A percentile compares a stretch with the other conserved stretches of the same genome.
phyloP scores from a whole-genome alignment of 179 eudicot genomes.

The Gypsophila paniculata region DNA sequence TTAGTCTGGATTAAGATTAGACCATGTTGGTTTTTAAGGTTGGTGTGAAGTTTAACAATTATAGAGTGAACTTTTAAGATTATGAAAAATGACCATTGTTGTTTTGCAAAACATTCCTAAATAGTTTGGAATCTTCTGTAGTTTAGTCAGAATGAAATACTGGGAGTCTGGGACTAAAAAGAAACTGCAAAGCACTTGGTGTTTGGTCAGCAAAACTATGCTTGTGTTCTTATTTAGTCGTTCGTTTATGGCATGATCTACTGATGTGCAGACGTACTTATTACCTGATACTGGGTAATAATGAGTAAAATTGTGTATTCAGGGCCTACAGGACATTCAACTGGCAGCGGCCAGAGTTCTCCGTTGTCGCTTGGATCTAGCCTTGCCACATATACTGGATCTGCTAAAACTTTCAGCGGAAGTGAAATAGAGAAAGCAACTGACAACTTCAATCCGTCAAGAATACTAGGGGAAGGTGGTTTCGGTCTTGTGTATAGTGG shows the following conservation, averaged over 20 bases:
- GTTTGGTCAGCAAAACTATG: neutral
- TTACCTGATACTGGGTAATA: neutral
- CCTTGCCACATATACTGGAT: conserved; percentile 67
- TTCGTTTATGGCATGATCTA: conserved; percentile 5
- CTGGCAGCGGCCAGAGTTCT: conserved; percentile 67
- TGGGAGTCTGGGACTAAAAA: neutral
- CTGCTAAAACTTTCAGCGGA: conserved; percentile 71
- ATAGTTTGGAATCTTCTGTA: neutral
- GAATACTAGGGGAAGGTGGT: conserved; percentile 89
- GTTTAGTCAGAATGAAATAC: neutral
- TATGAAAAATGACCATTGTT: neutral
- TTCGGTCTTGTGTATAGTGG: conserved; percentile 89
- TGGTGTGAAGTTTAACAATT: neutral
- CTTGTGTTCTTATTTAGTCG: neutral
- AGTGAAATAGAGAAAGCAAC: conserved; percentile 74
- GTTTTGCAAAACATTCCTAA: neutral
- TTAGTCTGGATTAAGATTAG: neutral
- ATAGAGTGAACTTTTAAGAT: neutral
- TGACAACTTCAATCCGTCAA: conserved; percentile 53
- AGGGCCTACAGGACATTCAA: conserved; percentile 37
- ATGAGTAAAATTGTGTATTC: conserved; percentile 2
- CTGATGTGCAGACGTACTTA: neutral
- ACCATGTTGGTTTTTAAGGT: neutral
- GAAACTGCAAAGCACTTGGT: neutral
- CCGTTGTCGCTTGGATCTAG: conserved; percentile 61